phyloP scores from a whole-genome alignment of 257 asterid genomes.

The Cynanchum wilfordii region DNA sequence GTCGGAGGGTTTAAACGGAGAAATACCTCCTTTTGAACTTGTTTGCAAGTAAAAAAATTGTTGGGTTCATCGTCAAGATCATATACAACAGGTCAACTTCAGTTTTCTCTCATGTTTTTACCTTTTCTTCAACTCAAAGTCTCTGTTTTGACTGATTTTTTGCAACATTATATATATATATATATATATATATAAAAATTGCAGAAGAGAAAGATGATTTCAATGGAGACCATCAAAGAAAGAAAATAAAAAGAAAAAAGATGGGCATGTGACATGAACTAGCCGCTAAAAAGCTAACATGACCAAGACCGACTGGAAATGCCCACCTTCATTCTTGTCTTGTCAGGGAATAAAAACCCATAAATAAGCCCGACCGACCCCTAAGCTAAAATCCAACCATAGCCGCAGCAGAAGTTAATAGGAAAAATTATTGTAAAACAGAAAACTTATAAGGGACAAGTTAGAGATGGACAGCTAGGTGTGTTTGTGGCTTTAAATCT shows the following conservation, averaged over 20 bases:
- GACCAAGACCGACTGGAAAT: background rate
- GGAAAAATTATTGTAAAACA: background rate
- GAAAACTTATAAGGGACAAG: background rate
- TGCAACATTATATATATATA: no score
- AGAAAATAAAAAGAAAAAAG: background rate
- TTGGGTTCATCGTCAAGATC: no score
- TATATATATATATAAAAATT: no score
- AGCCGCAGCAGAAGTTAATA: background rate
- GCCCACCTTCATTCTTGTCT: background rate
- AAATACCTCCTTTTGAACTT: no score
- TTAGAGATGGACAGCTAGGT: background rate
- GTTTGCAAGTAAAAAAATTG: no score
- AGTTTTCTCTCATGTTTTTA: no score
- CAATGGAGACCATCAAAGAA: background rate
- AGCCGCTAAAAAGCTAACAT: conserved; percentile 4
- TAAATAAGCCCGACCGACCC: no score
- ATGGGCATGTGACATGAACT: background rate
- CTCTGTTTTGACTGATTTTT: no score
- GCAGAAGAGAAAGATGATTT: background rate
- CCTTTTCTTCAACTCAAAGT: no score
- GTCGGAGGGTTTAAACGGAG: no score
- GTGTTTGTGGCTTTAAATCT: background rate
- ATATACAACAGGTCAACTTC: no score
- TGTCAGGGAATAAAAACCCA: conserved; percentile 12
- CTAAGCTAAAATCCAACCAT: background rate